Base-by-base conservation (phyloP, 2,329 filamentous ascomycete genomes). In the Epichloe festucae region DNA sequence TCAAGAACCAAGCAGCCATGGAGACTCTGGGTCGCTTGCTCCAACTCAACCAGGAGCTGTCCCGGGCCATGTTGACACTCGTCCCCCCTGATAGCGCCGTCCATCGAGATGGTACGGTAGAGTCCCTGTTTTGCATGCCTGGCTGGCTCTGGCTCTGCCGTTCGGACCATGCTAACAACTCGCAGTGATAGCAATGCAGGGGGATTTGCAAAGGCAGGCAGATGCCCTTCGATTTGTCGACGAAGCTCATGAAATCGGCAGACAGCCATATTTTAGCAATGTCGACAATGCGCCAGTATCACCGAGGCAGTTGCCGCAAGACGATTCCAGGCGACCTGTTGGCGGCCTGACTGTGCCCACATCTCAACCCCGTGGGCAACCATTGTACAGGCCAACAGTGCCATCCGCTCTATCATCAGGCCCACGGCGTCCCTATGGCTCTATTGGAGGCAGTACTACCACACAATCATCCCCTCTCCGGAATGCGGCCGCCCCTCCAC, bases 31-130 rank as follows among this genome's bases (percentile, higher is more conserved):
- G 79, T 56, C 83, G 87, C 5, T 61, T 82, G 52, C 68, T 78
- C 40, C 73, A 93, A 70, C 88, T 89, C 74, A 94, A 89, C 63
- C 84, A 90, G 62, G 89, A 95, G 50, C 76, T 96, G 54, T 85
- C 88, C 7, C 82, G 84, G 57, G 81, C 84, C 50, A 71, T 96
- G 27, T 75, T 89, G 52, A 78, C 82, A 14, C 72, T 95, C 51
- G 78, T 89, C 85, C 88, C 15, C 15, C 78, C 80, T 4, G 89
- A 95, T 50, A 85, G 84, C 59, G 77, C 82, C 41, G 72, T 94
- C 46, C 83, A 94, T 65, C 84, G 86, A 63, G 90, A 96, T 67
- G 80, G 89, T 93, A 76, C 70, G 85, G 8, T 27, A 34, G 38
- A 41, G 27, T 19, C 71, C 55, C 50, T 44, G 52, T 55, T 54